Percentiles rank a stretch among this genome's conserved stretches.
phyloP scores from a whole-genome alignment of 208 protist genomes.

The Zelonia costaricensis region DNA sequence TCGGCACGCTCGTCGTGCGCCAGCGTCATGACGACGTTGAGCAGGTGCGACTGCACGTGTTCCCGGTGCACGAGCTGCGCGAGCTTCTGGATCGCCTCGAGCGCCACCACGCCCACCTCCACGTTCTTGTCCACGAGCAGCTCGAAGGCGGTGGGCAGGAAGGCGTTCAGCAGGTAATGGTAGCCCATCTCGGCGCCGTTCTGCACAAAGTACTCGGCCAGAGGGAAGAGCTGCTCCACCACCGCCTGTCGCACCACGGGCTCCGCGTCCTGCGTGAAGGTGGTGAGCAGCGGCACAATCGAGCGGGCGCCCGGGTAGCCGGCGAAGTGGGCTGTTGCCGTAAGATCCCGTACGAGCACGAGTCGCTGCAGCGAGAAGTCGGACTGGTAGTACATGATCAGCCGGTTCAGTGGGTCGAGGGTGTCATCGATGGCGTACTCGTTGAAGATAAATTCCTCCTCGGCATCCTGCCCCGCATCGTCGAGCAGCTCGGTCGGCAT shows the following conservation, averaged over 20 bases:
- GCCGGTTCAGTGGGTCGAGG: constrained; percentile 82
- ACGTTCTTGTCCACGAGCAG: constrained; percentile 95
- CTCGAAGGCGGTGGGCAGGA: constrained; percentile 93
- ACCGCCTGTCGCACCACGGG: constrained; percentile 91
- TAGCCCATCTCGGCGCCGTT: constrained; percentile 83
- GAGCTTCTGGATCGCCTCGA: constrained; percentile 84
- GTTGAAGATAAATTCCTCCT: constrained; percentile 93
- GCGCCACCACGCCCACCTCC: constrained; percentile 86
- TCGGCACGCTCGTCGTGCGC: constrained; percentile 94
- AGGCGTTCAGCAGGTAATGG: constrained; percentile 74
- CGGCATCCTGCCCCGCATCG: constrained; percentile 50
- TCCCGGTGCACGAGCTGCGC: constrained; percentile 79
- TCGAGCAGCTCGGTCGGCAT: constrained; percentile 50
- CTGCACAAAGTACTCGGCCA: constrained; percentile 81
- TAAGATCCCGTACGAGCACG: constrained; percentile 83
- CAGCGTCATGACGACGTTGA: constrained; percentile 89
- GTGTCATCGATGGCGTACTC: constrained; percentile 94
- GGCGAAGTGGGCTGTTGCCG: constrained; percentile 78
- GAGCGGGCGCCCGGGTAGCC: constrained; percentile 73
- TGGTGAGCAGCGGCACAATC: constrained; percentile 85
- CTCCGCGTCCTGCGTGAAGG: constrained; percentile 90
- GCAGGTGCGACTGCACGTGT: constrained; percentile 86
- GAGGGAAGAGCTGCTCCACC: constrained; percentile 84
- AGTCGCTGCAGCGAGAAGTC: constrained; percentile 92
- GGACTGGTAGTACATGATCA: constrained; percentile 88